phyloP scores from a whole-genome alignment of 192 early-diverging fungal genomes.

The Hyaloraphidium curvatum region DNA sequence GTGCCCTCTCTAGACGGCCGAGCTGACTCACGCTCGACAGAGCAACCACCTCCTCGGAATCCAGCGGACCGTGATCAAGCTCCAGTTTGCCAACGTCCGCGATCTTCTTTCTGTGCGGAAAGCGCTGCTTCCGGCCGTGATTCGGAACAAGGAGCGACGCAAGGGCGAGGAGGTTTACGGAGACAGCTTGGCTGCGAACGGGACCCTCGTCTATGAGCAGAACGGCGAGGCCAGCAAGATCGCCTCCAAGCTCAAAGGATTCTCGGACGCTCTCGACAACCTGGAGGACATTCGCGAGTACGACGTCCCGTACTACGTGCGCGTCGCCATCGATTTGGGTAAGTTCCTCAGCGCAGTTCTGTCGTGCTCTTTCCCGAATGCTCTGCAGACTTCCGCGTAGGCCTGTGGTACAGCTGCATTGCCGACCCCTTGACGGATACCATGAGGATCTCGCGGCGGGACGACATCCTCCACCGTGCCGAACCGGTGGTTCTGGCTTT shows the following conservation, averaged over 20 bases:
- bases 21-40: conserved; percentile 29
- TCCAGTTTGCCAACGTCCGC: conserved; percentile 64
- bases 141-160: conserved; percentile 37
- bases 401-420: conserved; percentile 77
- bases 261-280: conserved; percentile 34
- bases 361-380: neutral
- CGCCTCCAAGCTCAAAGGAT: neutral
- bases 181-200: too few species aligned
- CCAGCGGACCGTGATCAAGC: conserved; percentile 47
- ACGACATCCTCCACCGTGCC: conserved; percentile 75
- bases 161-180: conserved; percentile 42
- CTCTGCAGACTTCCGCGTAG: conserved; percentile 69
- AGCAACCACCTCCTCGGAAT: conserved; percentile 74
- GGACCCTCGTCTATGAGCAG: too few species aligned
- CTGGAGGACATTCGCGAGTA: conserved; percentile 88
- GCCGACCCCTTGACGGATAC: conserved; percentile 29
- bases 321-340: conserved; percentile 85
- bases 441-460: conserved; percentile 38
- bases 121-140: conserved; percentile 42
- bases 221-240: conserved; percentile 4
- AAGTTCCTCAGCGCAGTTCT: conserved; percentile 1
- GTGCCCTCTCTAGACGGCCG: neutral
- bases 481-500: conserved; percentile 90
- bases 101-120: conserved; percentile 60
- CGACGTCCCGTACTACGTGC: conserved; percentile 89